phyloP scores from a whole-genome alignment of 1,284 basidiomycete species.

The Calocybe gambosa region DNA sequence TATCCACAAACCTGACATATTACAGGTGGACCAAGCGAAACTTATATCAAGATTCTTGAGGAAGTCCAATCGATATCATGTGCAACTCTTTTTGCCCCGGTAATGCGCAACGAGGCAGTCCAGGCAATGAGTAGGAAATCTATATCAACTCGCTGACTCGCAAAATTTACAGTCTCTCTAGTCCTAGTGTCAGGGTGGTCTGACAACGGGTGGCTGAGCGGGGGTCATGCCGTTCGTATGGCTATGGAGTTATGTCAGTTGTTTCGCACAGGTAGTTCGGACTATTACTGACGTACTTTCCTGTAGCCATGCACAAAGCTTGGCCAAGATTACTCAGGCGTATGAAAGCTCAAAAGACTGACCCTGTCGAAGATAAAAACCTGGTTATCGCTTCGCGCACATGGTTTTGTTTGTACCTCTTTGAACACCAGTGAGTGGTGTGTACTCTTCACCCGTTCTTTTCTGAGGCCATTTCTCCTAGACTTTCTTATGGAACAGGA shows the following conservation, averaged over 20 bases:
- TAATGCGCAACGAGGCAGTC: constrained; percentile 76
- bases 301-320: constrained; percentile 77
- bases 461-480: constrained; percentile 22
- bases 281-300: constrained; percentile 1
- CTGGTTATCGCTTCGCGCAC: constrained; percentile 76
- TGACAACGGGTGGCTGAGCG: constrained; percentile 87
- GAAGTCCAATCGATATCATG: constrained; percentile 82
- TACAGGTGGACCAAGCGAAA: constrained; percentile 48
- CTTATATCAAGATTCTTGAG: constrained; percentile 61
- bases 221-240: constrained; percentile 90
- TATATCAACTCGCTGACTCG: background rate
- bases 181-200: constrained; percentile 88
- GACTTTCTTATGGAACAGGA: constrained; percentile 89
- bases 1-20: background rate
- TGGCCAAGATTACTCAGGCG: constrained; percentile 75
- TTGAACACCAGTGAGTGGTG: constrained; percentile 82
- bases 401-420: constrained; percentile 89
- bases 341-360: constrained; percentile 62
- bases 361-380: constrained; percentile 63
- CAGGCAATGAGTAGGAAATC: constrained; percentile 78
- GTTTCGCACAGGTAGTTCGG: background rate
- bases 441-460: background rate
- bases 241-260: constrained; percentile 80
- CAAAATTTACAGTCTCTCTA: constrained; percentile 25
- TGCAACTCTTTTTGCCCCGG: constrained; percentile 80